phyloP scores from a whole-genome alignment of 441 rosid species.

The Raphanus hybrid region DNA sequence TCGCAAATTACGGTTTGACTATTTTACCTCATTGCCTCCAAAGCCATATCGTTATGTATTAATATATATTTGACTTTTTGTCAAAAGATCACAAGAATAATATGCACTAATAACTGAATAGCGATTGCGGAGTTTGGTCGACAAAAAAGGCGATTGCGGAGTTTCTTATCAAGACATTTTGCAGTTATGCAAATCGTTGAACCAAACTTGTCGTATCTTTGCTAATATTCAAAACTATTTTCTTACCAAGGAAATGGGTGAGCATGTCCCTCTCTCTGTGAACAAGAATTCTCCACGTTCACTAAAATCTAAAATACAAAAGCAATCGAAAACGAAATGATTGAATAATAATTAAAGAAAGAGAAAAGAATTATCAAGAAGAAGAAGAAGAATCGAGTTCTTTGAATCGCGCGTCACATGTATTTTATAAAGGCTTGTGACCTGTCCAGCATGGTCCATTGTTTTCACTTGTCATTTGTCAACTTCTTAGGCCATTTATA shows the following conservation, averaged over 20 bases:
- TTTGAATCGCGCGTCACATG: not conserved
- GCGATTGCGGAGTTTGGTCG: constrained; percentile 7
- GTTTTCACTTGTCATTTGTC: constrained; percentile 45
- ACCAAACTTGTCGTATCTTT: constrained; percentile 44
- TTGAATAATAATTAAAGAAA: not conserved
- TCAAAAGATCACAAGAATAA: not conserved
- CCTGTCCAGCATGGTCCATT: constrained; percentile 34
- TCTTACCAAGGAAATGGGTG: constrained; percentile 6
- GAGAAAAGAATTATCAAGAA: constrained; percentile 29
- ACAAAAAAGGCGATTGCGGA: not conserved
- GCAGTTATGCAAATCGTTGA: constrained; percentile 34
- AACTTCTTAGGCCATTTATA: constrained; percentile 34
- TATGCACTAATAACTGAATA: not conserved
- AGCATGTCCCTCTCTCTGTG: constrained; percentile 24
- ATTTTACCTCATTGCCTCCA: not conserved
- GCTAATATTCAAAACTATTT: constrained; percentile 19
- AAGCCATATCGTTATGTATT: not conserved
- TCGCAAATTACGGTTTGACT: not conserved
- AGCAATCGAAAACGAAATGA: constrained; percentile 33
- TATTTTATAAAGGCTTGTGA: constrained; percentile 28
- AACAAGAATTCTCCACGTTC: constrained; percentile 46
- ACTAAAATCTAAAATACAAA: constrained; percentile 40
- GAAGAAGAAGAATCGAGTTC: constrained; percentile 29
- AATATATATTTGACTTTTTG: not conserved
- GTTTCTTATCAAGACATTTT: constrained; percentile 13